These are phyloP conservation scores for Aspergillus aculeatinus DNA, from an alignment of 2,329 filamentous ascomycete species.

Conservation along the genomic window DNA sequence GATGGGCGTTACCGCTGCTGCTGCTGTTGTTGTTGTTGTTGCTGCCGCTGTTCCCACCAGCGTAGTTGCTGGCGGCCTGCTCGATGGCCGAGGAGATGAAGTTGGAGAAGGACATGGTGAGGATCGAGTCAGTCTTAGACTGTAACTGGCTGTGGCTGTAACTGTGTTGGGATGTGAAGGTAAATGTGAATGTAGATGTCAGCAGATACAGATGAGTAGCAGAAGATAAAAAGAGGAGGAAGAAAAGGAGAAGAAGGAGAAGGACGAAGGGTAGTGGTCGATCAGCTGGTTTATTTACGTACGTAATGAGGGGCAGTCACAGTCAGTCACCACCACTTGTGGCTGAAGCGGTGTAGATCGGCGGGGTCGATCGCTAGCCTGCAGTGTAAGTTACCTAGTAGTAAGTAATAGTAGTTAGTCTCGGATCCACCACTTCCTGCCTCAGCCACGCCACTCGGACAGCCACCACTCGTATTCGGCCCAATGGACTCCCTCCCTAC, in stretches of 20 bases:
- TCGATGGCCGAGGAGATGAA: slow-evolving; percentile 18
- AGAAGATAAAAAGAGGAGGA: background rate
- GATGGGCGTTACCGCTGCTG: background rate
- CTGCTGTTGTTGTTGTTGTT: background rate
- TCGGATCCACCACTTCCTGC: too few species aligned
- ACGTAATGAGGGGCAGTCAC: background rate
- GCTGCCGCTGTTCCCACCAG: slow-evolving; percentile 9
- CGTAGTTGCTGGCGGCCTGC: slow-evolving; percentile 12
- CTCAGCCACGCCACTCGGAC: background rate
- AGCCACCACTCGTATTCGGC: background rate
- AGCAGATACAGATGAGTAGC: background rate
- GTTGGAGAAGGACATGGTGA: slow-evolving; percentile 25
- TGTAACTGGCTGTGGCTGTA: background rate
- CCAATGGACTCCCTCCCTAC: too few species aligned
- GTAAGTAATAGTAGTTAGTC: too few species aligned
- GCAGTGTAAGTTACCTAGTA: too few species aligned
- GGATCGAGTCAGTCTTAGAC: background rate
- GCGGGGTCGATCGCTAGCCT: background rate
- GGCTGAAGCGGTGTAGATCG: slow-evolving; percentile 4
- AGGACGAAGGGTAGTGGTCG: background rate
- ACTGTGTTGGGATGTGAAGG: background rate
- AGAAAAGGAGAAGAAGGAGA: background rate
- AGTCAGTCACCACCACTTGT: too few species aligned
- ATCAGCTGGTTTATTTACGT: slow-evolving; percentile 5
- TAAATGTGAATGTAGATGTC: background rate